Conservation (phyloP, 192 early-diverging fungal genomes). For the Chytriomyces sp. region DNA sequence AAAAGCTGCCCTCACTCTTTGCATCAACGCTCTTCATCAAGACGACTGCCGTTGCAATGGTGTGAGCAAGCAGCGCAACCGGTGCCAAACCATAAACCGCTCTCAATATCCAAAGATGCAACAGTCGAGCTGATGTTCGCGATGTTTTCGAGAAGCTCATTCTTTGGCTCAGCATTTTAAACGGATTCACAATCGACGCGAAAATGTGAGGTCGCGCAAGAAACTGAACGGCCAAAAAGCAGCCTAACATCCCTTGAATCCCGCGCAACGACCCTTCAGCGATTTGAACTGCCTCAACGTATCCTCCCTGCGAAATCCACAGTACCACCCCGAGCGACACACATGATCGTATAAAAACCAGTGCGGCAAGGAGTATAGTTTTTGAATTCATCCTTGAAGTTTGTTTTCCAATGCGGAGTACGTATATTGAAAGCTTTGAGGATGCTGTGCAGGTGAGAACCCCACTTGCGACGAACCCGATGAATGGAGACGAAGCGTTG, state of each 20-base stretch:
- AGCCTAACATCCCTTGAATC: too few relatives aligned
- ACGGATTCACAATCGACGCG: too few relatives aligned
- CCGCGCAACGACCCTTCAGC: too few relatives aligned
- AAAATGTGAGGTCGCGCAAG: too few relatives aligned
- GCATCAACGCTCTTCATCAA: too few relatives aligned
- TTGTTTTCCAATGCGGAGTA: not conserved
- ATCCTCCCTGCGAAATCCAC: not conserved
- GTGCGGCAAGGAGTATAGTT: not conserved
- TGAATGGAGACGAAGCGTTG: not conserved
- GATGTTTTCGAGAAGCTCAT: slow-evolving; percentile 2
- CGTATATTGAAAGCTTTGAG: slow-evolving; percentile 8
- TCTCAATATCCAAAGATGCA: too few relatives aligned
- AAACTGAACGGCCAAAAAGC: too few relatives aligned
- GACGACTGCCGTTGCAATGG: too few relatives aligned
- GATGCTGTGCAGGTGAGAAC: slow-evolving; percentile 2
- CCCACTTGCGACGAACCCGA: not conserved
- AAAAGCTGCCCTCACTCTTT: too few relatives aligned
- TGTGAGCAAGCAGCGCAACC: too few relatives aligned
- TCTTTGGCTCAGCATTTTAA: not conserved
- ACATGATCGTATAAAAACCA: not conserved
- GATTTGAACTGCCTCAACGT: too few relatives aligned
- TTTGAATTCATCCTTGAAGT: not conserved
- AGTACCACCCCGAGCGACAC: slow-evolving; percentile 1
- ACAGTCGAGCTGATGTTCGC: not conserved
- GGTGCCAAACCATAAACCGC: too few relatives aligned